Percentiles rank a stretch among this genome's conserved stretches.
These are phyloP conservation scores for Aspergillus piperis DNA, from an alignment of 2,329 filamentous ascomycete genomes.

Conservation along the genomic window DNA sequence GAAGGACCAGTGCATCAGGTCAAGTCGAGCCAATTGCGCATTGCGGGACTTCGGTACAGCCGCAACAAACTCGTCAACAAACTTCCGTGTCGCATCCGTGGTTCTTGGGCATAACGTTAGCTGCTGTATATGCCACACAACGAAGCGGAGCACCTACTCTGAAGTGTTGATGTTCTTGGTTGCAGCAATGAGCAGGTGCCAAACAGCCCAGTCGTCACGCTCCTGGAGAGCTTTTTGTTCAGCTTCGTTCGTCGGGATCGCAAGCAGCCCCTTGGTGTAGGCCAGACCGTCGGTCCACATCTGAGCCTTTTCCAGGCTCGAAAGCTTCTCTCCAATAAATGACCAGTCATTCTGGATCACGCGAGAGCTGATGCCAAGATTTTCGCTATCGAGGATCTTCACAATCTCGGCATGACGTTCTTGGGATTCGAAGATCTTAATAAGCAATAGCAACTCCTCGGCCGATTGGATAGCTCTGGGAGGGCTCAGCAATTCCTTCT, in stretches of 20 bases:
- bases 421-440: constrained; percentile 48
- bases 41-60: constrained; percentile 45
- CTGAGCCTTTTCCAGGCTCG: constrained; percentile 38
- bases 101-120: constrained; percentile 28
- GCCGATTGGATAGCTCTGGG: constrained; percentile 49
- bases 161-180: constrained; percentile 32
- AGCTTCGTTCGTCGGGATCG: constrained; percentile 34
- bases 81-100: constrained; percentile 31
- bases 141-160: constrained; percentile 33
- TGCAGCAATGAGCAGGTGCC: constrained; percentile 44
- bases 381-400: constrained; percentile 45
- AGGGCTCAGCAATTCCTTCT: constrained; percentile 45
- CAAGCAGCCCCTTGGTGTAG: constrained; percentile 41
- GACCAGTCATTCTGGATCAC: constrained; percentile 48
- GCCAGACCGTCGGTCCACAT: constrained; percentile 43
- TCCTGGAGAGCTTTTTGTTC: constrained; percentile 35
- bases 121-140: not conserved
- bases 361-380: constrained; percentile 43
- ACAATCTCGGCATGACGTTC: constrained; percentile 42
- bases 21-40: constrained; percentile 41
- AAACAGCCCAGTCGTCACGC: constrained; percentile 49
- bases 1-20: constrained; percentile 30
- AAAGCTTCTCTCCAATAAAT: constrained; percentile 42
- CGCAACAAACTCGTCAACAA: constrained; percentile 38
- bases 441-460: constrained; percentile 49